Evolutionary conservation across 306 rosid genomes (phyloP).

Genomic region (Acmispon strigosus): DNA sequence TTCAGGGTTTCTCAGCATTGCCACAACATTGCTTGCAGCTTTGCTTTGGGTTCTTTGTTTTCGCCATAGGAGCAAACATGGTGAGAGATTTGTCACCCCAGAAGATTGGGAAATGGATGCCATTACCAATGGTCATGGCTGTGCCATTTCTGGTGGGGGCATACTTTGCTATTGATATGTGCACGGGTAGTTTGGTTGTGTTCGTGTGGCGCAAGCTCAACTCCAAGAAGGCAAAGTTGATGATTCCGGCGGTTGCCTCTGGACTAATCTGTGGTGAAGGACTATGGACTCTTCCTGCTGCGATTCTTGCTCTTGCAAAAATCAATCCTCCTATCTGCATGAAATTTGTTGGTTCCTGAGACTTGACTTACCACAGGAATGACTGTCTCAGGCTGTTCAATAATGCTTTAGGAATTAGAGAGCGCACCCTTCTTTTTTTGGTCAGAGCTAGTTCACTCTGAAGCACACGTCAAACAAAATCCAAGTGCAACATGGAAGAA

Average conservation of each 20-base stretch:
- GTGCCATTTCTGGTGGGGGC: constrained; percentile 91
- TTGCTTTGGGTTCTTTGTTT: constrained; percentile 32
- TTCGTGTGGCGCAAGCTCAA: constrained; percentile 56
- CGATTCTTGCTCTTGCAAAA: constrained; percentile 83
- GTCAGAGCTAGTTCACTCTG: neutral
- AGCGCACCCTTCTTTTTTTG: neutral
- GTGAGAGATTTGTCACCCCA: constrained; percentile 35
- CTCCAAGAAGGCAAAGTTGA: constrained; percentile 43
- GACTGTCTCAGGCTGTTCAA: neutral
- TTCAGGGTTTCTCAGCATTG: constrained; percentile 56
- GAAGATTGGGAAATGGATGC: constrained; percentile 80
- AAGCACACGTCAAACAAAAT: constrained; percentile 1
- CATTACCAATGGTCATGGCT: constrained; percentile 91
- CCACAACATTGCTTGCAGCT: constrained; percentile 81
- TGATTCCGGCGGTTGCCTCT: constrained; percentile 87
- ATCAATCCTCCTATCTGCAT: constrained; percentile 86
- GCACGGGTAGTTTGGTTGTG: constrained; percentile 56
- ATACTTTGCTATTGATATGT: constrained; percentile 86
- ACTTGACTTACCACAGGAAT: neutral
- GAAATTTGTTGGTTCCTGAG: constrained; percentile 65
- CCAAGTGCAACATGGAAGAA: neutral
- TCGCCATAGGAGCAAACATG: constrained; percentile 28
- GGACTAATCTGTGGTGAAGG: constrained; percentile 97
- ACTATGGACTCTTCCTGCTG: constrained; percentile 86
- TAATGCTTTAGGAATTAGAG: constrained; percentile 12